A percentile compares a stretch with the other conserved stretches of the same genome.
Conservation (phyloP, 1,139 yeast genomes). For the Magnusiomyces fungicola region DNA sequence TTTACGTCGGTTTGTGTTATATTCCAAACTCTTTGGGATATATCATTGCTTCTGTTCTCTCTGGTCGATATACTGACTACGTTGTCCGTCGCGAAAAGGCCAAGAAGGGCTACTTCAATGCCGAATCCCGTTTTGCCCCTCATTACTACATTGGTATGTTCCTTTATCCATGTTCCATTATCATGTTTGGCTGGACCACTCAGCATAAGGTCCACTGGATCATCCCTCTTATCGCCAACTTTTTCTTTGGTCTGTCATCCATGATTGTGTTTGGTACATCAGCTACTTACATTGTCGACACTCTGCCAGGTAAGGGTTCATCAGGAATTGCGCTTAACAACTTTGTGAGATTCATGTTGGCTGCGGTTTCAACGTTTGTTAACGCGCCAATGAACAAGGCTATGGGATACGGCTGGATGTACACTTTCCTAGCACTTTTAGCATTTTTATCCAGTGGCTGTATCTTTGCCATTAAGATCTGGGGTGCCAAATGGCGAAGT, state of each 20-base stretch:
- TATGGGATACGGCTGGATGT: constrained; percentile 65
- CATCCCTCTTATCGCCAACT: constrained; percentile 67
- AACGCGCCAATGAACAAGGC: constrained; percentile 57
- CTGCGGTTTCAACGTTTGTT: constrained; percentile 69
- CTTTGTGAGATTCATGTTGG: constrained; percentile 62
- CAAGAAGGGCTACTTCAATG: constrained; percentile 57
- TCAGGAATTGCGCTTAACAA: constrained; percentile 84
- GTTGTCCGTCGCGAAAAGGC: constrained; percentile 43
- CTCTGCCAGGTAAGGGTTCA: constrained; percentile 82
- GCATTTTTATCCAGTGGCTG: constrained; percentile 37
- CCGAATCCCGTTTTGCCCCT: constrained; percentile 75
- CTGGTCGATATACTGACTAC: constrained; percentile 74
- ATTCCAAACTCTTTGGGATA: constrained; percentile 80
- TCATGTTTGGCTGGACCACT: constrained; percentile 79
- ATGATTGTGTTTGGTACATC: constrained; percentile 82
- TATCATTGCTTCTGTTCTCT: constrained; percentile 61
- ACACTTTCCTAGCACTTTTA: constrained; percentile 51
- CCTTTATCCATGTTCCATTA: constrained; percentile 54
- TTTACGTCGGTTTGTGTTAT: constrained; percentile 68
- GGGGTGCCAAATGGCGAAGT: constrained; percentile 60
- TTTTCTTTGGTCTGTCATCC: constrained; percentile 72
- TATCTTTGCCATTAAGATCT: constrained; percentile 45
- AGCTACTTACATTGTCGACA: constrained; percentile 74
- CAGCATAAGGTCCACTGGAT: constrained; percentile 64
- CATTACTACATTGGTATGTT: constrained; percentile 61